Conservation (phyloP, 305 asterid genomes). For the Coffea humblotiana region DNA sequence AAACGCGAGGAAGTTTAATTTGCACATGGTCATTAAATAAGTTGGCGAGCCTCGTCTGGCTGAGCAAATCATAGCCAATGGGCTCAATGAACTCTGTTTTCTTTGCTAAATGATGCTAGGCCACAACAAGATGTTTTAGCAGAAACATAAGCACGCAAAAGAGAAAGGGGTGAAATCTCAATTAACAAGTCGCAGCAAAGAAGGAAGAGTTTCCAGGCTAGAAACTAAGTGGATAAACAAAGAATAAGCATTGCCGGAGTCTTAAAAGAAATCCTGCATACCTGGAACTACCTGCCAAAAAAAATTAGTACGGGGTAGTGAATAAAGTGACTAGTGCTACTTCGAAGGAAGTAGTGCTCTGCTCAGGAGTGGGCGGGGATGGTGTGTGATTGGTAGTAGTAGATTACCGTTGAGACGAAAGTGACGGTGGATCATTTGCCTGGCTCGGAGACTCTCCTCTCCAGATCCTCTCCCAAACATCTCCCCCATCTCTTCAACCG, state of each 20-base stretch:
- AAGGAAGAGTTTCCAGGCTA: no score
- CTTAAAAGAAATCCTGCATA: background rate
- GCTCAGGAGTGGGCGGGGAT: background rate
- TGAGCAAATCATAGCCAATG: no score
- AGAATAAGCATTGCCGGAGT: background rate
- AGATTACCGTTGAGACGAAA: slow-evolving; percentile 58
- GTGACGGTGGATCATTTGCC: slow-evolving; percentile 61
- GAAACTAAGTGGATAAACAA: no score
- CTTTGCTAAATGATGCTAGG: no score
- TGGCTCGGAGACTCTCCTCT: slow-evolving; percentile 63
- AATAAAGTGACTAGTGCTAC: no score
- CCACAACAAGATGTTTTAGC: no score
- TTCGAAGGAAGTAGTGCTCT: background rate
- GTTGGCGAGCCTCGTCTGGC: no score
- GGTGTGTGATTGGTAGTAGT: background rate
- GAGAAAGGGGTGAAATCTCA: background rate
- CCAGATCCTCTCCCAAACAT: slow-evolving; percentile 53
- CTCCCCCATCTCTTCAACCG: slow-evolving; percentile 94
- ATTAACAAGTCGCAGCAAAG: background rate
- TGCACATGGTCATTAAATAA: background rate
- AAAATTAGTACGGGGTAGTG: no score
- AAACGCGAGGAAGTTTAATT: background rate
- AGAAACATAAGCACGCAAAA: no score
- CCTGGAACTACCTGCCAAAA: background rate
- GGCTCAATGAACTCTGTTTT: no score